Base-by-base conservation (phyloP, 2,329 filamentous ascomycete species). In the Fusarium scirpi region DNA sequence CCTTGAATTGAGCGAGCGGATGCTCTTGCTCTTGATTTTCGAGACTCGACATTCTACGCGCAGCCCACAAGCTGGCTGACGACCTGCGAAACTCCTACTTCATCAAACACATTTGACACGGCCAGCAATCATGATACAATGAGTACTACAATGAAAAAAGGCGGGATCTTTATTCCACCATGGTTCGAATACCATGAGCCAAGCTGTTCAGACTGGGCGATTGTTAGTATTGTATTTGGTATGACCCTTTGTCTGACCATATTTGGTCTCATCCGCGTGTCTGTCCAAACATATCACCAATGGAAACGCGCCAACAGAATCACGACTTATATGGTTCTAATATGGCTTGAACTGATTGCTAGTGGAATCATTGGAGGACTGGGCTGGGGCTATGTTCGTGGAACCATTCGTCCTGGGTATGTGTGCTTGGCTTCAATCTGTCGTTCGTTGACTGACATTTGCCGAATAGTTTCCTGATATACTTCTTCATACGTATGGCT, bases 301-400 rank as follows among this genome's bases (percentile, higher is more conserved):
- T 76, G 73, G 60, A 74, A 71, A 34, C 75, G 78, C 46, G 78
- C 77, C 61, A 72, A 76, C 29, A 74, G 76, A 13, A 71, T 79
- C 40, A 80, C 76, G 22, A 68, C 76, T 7, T 84, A 83, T 57
- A 74, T 83, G 40, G 72, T 76, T 58, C 74, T 83, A 70, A 78
- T 84, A 45, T 84, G 82, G 82, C 53, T 76, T 22, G 81, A 83
- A 62, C 73, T 81, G 46, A 41, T 78, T 12, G 73, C 78, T 4
- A 81, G 77, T 64, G 69, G 77, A 10, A 62, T 76, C 11, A 80
- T 82, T 47, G 77, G 77, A 24, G 71, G 80, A 7, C 62, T 80
- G 6, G 77, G 75, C 24, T 84, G 80, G 79, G 76, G 79, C 11
- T 79, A 78, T 58, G 55, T 82, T 7, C 65, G 76, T 45, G 75